These are phyloP conservation scores for Apiospora pterosperma DNA, from an alignment of 2,329 filamentous ascomycete genomes.

Conservation along the genomic window DNA sequence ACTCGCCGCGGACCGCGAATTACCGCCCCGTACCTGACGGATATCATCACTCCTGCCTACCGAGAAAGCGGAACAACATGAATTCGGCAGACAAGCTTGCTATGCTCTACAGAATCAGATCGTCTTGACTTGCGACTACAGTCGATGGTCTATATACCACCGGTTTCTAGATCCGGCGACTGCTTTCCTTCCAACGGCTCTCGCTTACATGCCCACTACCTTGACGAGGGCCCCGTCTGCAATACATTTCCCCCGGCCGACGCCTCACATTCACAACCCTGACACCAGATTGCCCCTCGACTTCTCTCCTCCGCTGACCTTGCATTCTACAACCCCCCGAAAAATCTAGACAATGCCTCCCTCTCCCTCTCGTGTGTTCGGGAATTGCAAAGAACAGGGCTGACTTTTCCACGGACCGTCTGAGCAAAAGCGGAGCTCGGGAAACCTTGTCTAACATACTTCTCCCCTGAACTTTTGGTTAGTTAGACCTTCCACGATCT, in stretches of 20 bases:
- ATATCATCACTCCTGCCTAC: not conserved
- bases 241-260: not conserved
- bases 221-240: not conserved
- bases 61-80: not conserved
- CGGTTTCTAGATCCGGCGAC: not conserved
- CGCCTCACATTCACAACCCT: not conserved
- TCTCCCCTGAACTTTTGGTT: not conserved
- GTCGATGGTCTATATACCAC: not conserved
- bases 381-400: not conserved
- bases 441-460: not conserved
- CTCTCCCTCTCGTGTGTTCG: not conserved
- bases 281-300: not conserved
- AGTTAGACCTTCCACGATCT: not conserved
- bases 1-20: not conserved
- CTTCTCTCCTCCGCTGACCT: not conserved
- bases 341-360: not conserved
- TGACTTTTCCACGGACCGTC: not conserved
- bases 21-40: not conserved
- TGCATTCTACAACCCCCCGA: not conserved
- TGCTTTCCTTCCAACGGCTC: not conserved
- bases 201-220: not conserved
- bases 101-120: not conserved
- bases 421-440: conserved; percentile 3
- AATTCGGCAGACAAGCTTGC: not conserved
- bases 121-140: not conserved